Conservation (phyloP, 2,329 filamentous ascomycete genomes). For the Fusarium tuaranense region DNA sequence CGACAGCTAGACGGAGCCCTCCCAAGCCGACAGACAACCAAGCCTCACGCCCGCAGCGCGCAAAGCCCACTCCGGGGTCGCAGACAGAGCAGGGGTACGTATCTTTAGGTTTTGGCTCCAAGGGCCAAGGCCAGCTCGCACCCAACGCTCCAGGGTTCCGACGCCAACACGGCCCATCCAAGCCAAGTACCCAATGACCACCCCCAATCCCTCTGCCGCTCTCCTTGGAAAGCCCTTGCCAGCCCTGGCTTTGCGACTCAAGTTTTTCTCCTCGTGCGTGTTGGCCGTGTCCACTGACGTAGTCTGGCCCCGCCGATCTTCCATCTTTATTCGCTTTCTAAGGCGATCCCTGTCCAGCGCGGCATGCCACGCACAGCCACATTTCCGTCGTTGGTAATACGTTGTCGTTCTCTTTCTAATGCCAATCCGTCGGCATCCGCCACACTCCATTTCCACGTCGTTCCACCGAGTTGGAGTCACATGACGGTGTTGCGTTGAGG, state of each 20-base stretch:
- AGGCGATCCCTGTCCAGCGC: conserved; percentile 28
- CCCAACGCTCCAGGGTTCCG: conserved; percentile 28
- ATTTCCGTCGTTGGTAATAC: conserved; percentile 35
- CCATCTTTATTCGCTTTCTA: conserved; percentile 3
- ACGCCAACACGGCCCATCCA: conserved; percentile 29
- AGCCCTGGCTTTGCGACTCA: conserved; percentile 26
- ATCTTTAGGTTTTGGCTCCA: conserved; percentile 12
- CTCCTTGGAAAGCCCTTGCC: conserved; percentile 35
- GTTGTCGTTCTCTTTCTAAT: neutral
- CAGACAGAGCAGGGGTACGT: conserved; percentile 17
- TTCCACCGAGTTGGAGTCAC: conserved; percentile 38
- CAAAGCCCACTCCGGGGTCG: conserved; percentile 20
- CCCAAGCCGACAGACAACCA: conserved; percentile 7
- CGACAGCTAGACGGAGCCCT: conserved; percentile 20
- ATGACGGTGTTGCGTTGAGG: conserved; percentile 34
- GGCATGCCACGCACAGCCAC: conserved; percentile 41
- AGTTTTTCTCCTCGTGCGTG: conserved; percentile 28
- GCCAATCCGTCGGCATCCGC: conserved; percentile 35
- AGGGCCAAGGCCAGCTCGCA: conserved; percentile 29
- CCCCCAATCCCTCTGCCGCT: conserved; percentile 36
- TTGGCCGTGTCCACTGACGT: conserved; percentile 40
- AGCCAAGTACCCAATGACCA: conserved; percentile 29
- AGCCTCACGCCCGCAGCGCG: conserved; percentile 21
- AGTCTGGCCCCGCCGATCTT: conserved; percentile 40
- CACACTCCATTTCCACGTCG: conserved; percentile 36